Evolutionary conservation across 1,139 yeast species (phyloP), one percentile per base, ranked within the genome.

Genomic region (Kodamaea ohmeri): DNA sequence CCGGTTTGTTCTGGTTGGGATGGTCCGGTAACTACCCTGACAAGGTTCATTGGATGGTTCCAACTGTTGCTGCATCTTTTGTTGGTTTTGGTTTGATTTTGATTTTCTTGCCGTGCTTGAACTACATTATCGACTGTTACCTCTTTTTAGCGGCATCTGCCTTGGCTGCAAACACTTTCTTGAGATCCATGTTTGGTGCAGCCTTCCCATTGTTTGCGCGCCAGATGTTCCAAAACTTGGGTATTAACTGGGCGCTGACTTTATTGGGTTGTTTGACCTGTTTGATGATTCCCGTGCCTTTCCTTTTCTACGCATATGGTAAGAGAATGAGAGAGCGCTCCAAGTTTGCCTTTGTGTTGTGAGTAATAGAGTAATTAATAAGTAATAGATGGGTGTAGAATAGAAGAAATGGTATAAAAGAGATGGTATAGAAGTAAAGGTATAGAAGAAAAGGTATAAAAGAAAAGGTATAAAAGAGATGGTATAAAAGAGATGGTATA

Each of bases 121-220:
- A 82, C 56, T 88, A 88, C 58, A 75, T 88, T 51, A 81, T 88
- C 52, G 96, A 89, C 58, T 69, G 85, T 27, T 89, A 88, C 56
- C 68, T 86, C 46, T 58, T 80, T 42, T 80, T 82, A 53, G 95
- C 96, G 4, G 96, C 96, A 4, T 83, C 95, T 18, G 96, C 96
- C 1, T 69, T 89, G 49, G 96, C 97, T 4, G 96, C 84, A 11
- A 87, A 87, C 56, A 80, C 96, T 0, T 80, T 89, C 52, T 58
- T 83, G 47, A 76, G 89, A 69, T 78, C 87, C 2, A 61, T 71
- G 12, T 72, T 73, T 53, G 79, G 78, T 30, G 79, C 74, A 32
- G 71, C 65, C 4, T 67, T 73, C 58, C 73, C 80, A 29, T 67
- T 73, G 41, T 65, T 65, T 51, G 76, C 82, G 2, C 64, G 71